Percentiles rank a stretch among this genome's conserved stretches.
These are phyloP conservation scores for Hippophae tibetana DNA, from an alignment of 306 rosid genomes.

Conservation along the genomic window DNA sequence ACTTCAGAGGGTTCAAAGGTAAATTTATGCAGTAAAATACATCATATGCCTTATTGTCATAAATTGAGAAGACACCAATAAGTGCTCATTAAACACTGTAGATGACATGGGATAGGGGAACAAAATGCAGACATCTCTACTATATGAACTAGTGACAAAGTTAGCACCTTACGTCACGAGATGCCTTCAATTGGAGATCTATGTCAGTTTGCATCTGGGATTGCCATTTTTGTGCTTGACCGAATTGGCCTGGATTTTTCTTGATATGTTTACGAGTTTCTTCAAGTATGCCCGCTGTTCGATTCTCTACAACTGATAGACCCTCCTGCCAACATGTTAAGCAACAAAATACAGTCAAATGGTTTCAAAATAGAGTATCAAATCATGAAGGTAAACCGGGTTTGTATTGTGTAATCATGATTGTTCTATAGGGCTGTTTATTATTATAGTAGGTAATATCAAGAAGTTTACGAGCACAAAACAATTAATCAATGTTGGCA, in stretches of 20 bases:
- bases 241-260: slow-evolving; percentile 50
- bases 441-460: too few species aligned
- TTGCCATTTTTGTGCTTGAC: slow-evolving; percentile 33
- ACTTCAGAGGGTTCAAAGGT: background rate
- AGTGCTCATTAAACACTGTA: background rate
- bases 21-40: too few species aligned
- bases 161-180: slow-evolving; percentile 99
- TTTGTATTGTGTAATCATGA: too few species aligned
- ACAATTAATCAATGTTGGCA: too few species aligned
- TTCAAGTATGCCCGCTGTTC: slow-evolving; percentile 76
- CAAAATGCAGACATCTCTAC: slow-evolving; percentile 18
- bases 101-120: background rate
- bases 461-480: too few species aligned
- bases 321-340: slow-evolving; percentile 51
- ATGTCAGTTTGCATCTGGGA: slow-evolving; percentile 54
- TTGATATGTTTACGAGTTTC: slow-evolving; percentile 88
- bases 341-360: slow-evolving; percentile 14
- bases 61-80: too few species aligned
- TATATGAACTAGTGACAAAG: slow-evolving; percentile 58
- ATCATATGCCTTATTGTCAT: too few species aligned
- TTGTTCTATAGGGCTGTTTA: too few species aligned
- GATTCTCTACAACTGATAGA: slow-evolving; percentile 59
- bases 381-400: too few species aligned
- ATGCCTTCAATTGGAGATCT: slow-evolving; percentile 96
- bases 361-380: background rate